Evolutionary conservation across 78 protist genomes (phyloP), one percentile per base, ranked within the genome.

Genomic region (Dictyostelium brefeldianum): DNA sequence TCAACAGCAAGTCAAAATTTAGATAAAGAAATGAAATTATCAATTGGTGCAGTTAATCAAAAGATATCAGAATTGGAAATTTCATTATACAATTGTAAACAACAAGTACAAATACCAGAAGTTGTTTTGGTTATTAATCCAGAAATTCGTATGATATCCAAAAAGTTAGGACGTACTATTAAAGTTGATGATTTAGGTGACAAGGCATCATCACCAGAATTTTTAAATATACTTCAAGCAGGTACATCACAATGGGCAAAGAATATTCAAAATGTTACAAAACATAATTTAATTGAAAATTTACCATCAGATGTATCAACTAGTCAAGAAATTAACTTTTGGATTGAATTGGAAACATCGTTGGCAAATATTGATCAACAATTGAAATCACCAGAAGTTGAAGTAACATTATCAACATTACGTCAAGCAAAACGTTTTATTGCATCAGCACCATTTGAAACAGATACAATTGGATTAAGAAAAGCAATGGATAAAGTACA

Each of bases 251-350:
- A 25, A 17, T 96, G 97, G 97, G 91, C 77, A 14, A 46, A 48
- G 8, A 96, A 96, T 59, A 93, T 96, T n/a, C 98, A 94, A 27
- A 81, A 81, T 71, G 95, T 97, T 17, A 96, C 98, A 62, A 83
- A 81, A 29, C 87, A 92, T 9, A 80, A 83, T 57, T 75, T 78
- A 4, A 81, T 90, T 47, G 97, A 95, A 18, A 79, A 69, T 64
- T n/a, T 83, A 51, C 57, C 85, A 10, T 14, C 77, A 0, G 97
- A 92, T 51, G 47, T 78, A 25, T 22, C 77, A 6, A 51, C 93
- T 0, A 29, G 64, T 14, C 96, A 90, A 81, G 97, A 97, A 78
- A 79, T 97, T 78, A 75, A 81, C 74, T 97, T 97, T 75, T 97
- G 98, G 98, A 14, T 56, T 12, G 87, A 89, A 41, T 43, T 97